Evolutionary conservation across 129 eudicot genomes (phyloP).

Genomic region (Helichrysum umbraculigerum): DNA sequence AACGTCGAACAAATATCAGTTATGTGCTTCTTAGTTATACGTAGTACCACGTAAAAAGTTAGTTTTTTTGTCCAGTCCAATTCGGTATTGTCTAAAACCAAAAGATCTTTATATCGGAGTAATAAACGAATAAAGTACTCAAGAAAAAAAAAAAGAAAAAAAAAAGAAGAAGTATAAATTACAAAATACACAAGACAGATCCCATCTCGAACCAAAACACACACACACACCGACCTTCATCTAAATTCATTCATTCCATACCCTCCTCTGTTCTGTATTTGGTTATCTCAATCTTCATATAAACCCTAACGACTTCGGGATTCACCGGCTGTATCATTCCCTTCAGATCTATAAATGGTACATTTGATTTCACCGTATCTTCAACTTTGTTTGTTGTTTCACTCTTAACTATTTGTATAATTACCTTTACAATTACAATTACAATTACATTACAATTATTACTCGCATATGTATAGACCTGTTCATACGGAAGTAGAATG

Average conservation of each 20-base stretch:
- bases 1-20: no score
- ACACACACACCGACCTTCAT: constrained; percentile 4
- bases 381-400: not conserved
- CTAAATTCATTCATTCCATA: not conserved
- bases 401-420: no score
- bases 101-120: no score
- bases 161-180: no score
- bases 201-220: constrained; percentile 26
- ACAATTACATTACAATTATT: no score
- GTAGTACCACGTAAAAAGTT: no score
- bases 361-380: not conserved
- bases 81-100: no score
- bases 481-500: not conserved
- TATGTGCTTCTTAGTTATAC: no score
- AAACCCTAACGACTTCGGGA: not conserved
- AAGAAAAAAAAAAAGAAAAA: no score
- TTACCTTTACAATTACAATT: not conserved
- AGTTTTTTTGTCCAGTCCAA: not conserved
- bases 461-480: not conserved
- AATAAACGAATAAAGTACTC: no score
- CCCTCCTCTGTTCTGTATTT: not conserved
- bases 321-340: not conserved
- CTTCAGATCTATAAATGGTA: not conserved
- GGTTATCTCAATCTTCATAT: not conserved
- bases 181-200: constrained; percentile 9